Evolutionary conservation across 2,329 filamentous ascomycete genomes (phyloP), one percentile per base, ranked within the genome.

Genomic region (Alternaria sp.): DNA sequence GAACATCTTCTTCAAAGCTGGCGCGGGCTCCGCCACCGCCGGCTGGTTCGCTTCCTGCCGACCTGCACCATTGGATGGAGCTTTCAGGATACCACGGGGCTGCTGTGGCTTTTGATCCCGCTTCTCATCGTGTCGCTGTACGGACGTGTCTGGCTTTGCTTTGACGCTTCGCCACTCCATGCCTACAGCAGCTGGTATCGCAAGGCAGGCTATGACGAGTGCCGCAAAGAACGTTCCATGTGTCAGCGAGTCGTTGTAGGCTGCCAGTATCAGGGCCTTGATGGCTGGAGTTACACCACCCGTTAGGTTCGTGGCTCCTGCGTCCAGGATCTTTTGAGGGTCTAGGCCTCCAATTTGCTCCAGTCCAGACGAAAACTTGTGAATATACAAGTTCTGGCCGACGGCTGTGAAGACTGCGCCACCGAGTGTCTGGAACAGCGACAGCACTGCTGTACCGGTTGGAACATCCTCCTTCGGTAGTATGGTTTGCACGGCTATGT

Each of bases 141-240:
- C 46, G 20, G 45, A 15, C 10, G 23, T 15, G 8, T 43, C 53
- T 41, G 64, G 56, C 6, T 61, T 66, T 20, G 85, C 86, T 79
- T 90, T 91, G 59, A 92, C 87, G 66, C 84, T 90, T 69, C 82
- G 84, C 89, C 89, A 92, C 77, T 91, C 88, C 78, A 92, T 85
- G 1, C 80, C 78, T 1, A 85, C 64, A 0, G 85, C 82, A 0
- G 86, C 88, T 5, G 90, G 60, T 11, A 90, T 78, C 3, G 83
- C 83, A 4, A 90, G 67, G 26, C 82, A 84, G 1, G 85, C 82
- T 71, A 90, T 80, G 6, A 86, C 84, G 9, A 90, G 79, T 4
- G 84, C 85, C 7, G 91, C 86, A 58, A 87, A 84, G 71, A 90
- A 92, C 0, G 85, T 75, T 1, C 75, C 76, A 18, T 76, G 58